Conservation (phyloP, 2,329 filamentous ascomycete genomes). For the Aureobasidium sp. region DNA sequence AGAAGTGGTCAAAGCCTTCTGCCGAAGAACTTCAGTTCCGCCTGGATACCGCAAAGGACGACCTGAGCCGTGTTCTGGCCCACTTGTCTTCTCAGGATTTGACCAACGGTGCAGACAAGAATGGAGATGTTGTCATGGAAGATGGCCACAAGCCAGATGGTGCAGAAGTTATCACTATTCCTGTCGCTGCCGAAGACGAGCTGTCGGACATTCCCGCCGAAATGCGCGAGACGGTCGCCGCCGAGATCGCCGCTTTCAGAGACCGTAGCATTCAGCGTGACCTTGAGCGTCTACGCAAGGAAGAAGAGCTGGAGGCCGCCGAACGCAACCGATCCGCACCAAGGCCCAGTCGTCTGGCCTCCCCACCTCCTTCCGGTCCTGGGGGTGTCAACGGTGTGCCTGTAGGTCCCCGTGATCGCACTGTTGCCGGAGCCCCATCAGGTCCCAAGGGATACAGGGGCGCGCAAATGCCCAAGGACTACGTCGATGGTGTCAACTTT, state of each 20-base stretch:
- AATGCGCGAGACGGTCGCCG: constrained; percentile 90
- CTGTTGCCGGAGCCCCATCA: constrained; percentile 67
- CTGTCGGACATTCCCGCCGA: constrained; percentile 91
- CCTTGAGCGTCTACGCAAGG: constrained; percentile 74
- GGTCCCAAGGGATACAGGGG: constrained; percentile 54
- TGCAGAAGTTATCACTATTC: constrained; percentile 86
- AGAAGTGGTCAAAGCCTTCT: constrained; percentile 64
- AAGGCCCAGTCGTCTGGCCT: constrained; percentile 61
- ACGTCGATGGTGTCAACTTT: constrained; percentile 73
- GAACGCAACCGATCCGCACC: constrained; percentile 66
- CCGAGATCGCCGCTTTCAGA: constrained; percentile 89
- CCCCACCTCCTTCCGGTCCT: constrained; percentile 54
- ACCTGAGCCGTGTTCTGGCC: constrained; percentile 60
- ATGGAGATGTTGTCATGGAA: constrained; percentile 64
- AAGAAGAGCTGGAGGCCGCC: constrained; percentile 86
- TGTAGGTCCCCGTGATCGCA: constrained; percentile 61
- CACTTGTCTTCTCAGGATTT: constrained; percentile 7
- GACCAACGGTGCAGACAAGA: constrained; percentile 44
- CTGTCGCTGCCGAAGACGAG: constrained; percentile 79
- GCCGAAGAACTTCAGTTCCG: constrained; percentile 57
- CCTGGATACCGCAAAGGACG: constrained; percentile 60
- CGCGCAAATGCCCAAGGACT: constrained; percentile 61
- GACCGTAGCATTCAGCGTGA: constrained; percentile 86
- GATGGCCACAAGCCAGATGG: constrained; percentile 51
- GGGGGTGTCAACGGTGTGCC: constrained; percentile 69